Conservation (phyloP, 1,139 yeast genomes). For the Blastobotrys aristatus region DNA sequence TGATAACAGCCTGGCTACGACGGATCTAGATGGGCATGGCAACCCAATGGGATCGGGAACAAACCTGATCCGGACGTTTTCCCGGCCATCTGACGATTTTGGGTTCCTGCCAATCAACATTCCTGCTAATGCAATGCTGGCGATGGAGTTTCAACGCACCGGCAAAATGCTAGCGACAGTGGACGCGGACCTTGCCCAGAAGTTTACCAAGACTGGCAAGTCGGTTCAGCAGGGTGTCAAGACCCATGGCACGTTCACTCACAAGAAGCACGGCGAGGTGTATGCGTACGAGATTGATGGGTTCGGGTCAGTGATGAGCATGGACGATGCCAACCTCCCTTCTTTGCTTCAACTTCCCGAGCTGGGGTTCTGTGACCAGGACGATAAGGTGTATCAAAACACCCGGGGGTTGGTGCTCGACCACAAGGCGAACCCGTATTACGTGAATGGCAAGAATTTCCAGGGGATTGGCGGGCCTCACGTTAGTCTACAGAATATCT, state of each 20-base stretch:
- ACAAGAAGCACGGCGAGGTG: slow-evolving; percentile 66
- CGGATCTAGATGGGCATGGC: slow-evolving; percentile 72
- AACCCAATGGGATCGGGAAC: slow-evolving; percentile 75
- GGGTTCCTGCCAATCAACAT: slow-evolving; percentile 72
- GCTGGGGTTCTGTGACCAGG: slow-evolving; percentile 52
- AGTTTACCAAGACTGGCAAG: slow-evolving; percentile 38
- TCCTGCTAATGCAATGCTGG: slow-evolving; percentile 79
- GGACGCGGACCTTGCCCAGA: slow-evolving; percentile 23
- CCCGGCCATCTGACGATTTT: slow-evolving; percentile 88
- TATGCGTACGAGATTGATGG: slow-evolving; percentile 91
- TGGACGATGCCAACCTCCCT: slow-evolving; percentile 93
- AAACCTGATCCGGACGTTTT: slow-evolving; percentile 73
- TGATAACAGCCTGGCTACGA: slow-evolving; percentile 72
- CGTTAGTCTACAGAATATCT: slow-evolving; percentile 70
- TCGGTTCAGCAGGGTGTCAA: slow-evolving; percentile 53
- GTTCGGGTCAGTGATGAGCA: slow-evolving; percentile 64
- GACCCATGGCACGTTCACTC: slow-evolving; percentile 58
- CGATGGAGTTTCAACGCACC: slow-evolving; percentile 50
- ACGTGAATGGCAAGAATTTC: slow-evolving; percentile 52
- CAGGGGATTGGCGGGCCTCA: slow-evolving; percentile 91
- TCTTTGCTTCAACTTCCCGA: slow-evolving; percentile 78
- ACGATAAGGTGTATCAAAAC: slow-evolving; percentile 63
- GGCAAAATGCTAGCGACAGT: slow-evolving; percentile 25
- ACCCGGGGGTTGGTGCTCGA: slow-evolving; percentile 73
- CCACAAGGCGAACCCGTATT: slow-evolving; percentile 74